phyloP scores from a whole-genome alignment of 306 rosid genomes.

The Amphicarpaea edgeworthii region DNA sequence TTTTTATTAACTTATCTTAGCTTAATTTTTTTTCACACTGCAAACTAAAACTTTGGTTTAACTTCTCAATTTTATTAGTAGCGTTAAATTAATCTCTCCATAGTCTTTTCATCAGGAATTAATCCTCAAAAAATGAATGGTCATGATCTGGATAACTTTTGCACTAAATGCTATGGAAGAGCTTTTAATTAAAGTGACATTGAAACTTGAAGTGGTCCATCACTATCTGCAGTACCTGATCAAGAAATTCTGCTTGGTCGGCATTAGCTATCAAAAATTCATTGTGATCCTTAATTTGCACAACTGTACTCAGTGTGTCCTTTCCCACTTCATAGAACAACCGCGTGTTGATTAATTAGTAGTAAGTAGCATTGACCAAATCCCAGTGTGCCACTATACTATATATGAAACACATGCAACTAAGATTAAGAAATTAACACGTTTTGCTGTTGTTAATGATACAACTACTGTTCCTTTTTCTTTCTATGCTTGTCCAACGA shows the following conservation, averaged over 20 bases:
- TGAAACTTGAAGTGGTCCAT: slow-evolving; percentile 35
- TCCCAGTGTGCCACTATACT: background rate
- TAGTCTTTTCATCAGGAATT: slow-evolving; percentile 5
- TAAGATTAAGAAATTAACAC: background rate
- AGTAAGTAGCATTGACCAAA: background rate
- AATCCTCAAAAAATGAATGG: slow-evolving; percentile 35
- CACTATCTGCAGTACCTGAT: background rate
- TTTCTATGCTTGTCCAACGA: background rate
- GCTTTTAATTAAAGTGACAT: slow-evolving; percentile 23
- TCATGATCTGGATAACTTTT: slow-evolving; percentile 15
- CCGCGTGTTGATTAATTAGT: background rate
- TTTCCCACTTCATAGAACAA: background rate
- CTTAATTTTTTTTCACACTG: background rate
- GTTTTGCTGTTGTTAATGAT: background rate
- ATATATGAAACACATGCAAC: background rate
- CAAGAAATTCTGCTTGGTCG: background rate
- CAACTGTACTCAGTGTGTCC: background rate
- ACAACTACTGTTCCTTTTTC: background rate
- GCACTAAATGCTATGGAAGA: slow-evolving; percentile 35
- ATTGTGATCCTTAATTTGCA: background rate
- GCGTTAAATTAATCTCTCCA: too few relatives aligned
- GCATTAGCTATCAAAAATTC: background rate
- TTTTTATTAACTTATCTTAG: background rate
- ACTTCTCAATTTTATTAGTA: slow-evolving; percentile 9
- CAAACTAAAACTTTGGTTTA: slow-evolving; percentile 20